Base-by-base conservation (phyloP, 2,329 filamentous ascomycete genomes). In the Diaporthe eres region DNA sequence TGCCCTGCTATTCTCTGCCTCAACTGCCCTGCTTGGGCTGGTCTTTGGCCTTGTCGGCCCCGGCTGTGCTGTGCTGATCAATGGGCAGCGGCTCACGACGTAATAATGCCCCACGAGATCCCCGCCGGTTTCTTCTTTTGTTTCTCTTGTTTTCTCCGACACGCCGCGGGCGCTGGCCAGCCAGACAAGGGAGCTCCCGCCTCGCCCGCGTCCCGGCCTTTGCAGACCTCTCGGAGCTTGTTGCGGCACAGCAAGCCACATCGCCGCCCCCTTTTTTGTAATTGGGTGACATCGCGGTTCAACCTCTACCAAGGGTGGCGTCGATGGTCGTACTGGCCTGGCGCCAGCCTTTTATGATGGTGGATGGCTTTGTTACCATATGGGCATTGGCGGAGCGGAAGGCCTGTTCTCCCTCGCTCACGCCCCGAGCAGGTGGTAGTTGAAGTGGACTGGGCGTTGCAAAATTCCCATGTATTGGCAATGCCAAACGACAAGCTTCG, bases 241-340 rank as follows among this genome's bases (percentile, higher is more conserved):
- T 19, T 53, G 42, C 71, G 71, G 71, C 58, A 63, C 71, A 73
- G 71, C 58, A 73, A 70, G 71, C 71, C 71, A 73, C 58, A 55
- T 73, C 34, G 71, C 58, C 58, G 42, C 71, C 70, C 60, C 58
- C 44, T 65, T 53, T 51, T 73, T 55, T 55, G 61, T 49, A 55
- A 65, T 55, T 70, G 65, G 71, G 71, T 73, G n/a, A 73, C 71
- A 65, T 73, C 71, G 71, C 58, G 47, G 58, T 63, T 47, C 34
- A 44, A n/a, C n/a, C 44, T 72, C 44, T 53, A 63, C 71, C 57
- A 63, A 22, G 57, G 57, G 44, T 72, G 71, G 71, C 71, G 57
- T 15, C 37, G 25, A 57, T 60, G 53, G 47, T 42, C 42, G 31
- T 25, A 25, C 34, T 44, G 68, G 31, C 39, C n/a, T 28, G 53